These are phyloP conservation scores for Starmerella tilneyi DNA, from an alignment of 805 yeast species.

Conservation along the genomic window DNA sequence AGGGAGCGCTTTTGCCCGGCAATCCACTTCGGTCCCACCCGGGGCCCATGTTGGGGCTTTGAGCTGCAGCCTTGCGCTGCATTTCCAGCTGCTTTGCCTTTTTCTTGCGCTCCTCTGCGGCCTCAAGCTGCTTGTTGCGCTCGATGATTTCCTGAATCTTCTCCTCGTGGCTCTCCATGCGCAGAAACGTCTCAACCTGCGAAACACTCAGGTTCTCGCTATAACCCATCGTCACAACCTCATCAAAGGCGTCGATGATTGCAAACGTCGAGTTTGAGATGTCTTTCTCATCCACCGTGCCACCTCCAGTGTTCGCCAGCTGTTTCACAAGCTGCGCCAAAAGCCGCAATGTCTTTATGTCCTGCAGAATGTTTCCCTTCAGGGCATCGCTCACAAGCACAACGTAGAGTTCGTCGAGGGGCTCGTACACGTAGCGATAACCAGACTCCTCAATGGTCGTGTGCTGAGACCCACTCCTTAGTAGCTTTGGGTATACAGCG, in stretches of 20 bases:
- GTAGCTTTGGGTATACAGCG: slow-evolving; percentile 73
- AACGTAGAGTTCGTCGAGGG: slow-evolving; percentile 85
- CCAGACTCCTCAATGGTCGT: slow-evolving; percentile 88
- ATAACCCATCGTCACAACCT: slow-evolving; percentile 79
- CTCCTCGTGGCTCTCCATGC: slow-evolving; percentile 98
- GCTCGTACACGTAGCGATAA: slow-evolving; percentile 90
- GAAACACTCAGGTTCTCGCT: slow-evolving; percentile 71
- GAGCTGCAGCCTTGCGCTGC: slow-evolving; percentile 38
- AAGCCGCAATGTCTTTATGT: slow-evolving; percentile 79
- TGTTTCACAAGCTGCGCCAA: slow-evolving; percentile 74
- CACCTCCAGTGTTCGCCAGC: slow-evolving; percentile 35
- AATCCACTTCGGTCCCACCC: neutral
- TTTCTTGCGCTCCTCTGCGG: slow-evolving; percentile 92
- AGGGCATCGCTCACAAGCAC: slow-evolving; percentile 78
- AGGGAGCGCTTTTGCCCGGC: slow-evolving; percentile 12
- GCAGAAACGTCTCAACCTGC: slow-evolving; percentile 81
- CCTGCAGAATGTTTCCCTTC: slow-evolving; percentile 85
- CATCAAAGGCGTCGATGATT: slow-evolving; percentile 85
- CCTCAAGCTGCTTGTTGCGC: slow-evolving; percentile 92
- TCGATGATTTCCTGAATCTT: slow-evolving; percentile 96
- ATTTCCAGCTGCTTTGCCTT: slow-evolving; percentile 69
- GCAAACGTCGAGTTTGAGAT: slow-evolving; percentile 78
- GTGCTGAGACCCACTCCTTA: slow-evolving; percentile 67
- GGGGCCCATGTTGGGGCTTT: slow-evolving; percentile 24
- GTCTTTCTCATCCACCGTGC: slow-evolving; percentile 56